phyloP scores from a whole-genome alignment of 257 asterid species.

The Ophiorrhiza pumila region DNA sequence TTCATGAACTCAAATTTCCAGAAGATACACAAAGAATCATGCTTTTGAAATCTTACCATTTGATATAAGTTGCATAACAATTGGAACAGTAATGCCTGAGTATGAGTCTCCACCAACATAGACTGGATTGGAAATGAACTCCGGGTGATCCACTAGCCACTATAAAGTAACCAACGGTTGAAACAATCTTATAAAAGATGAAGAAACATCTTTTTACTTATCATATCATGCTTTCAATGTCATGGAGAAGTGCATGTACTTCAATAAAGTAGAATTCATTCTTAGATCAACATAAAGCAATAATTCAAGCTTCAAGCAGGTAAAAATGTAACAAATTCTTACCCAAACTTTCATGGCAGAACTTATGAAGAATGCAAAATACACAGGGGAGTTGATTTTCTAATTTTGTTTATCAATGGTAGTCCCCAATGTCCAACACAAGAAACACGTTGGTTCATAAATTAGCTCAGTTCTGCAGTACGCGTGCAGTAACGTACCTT shows the following conservation, averaged over 20 bases:
- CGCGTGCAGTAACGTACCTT: constrained; percentile 13
- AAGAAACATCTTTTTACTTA: too few relatives aligned
- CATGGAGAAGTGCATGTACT: too few relatives aligned
- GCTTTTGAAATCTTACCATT: constrained; percentile 11
- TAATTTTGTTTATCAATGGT: too few relatives aligned
- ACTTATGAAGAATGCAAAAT: neutral
- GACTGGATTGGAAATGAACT: constrained; percentile 20
- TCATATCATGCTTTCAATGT: too few relatives aligned
- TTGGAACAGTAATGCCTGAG: constrained; percentile 22
- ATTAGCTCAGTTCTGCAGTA: neutral
- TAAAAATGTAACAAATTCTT: neutral
- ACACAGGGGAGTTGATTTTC: neutral
- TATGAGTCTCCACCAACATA: constrained; percentile 32
- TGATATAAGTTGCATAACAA: constrained; percentile 26
- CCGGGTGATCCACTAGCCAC: constrained; percentile 32
- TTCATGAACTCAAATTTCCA: too few relatives aligned
- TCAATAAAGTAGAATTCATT: too few relatives aligned
- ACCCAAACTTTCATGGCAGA: neutral
- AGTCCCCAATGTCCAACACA: neutral
- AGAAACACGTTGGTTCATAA: neutral
- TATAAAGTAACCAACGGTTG: neutral
- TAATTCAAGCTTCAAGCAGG: too few relatives aligned
- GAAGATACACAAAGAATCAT: neutral
- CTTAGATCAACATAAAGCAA: too few relatives aligned
- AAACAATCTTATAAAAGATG: neutral